Base-by-base conservation (phyloP, 768 basidiomycete genomes). In the Boletus coccyginus region DNA sequence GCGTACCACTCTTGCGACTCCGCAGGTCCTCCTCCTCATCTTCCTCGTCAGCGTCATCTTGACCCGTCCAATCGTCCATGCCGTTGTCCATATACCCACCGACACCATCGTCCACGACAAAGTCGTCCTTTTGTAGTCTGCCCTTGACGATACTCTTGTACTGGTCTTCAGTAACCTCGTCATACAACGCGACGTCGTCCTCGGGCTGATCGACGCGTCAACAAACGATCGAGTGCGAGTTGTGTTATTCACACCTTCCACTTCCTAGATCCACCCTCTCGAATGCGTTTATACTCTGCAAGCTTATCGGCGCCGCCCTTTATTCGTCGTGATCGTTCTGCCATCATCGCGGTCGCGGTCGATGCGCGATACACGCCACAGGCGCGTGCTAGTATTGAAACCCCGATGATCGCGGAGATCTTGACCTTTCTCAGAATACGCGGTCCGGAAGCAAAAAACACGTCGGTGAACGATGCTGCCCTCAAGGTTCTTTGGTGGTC, bases 41-140 rank as follows among this genome's bases (percentile, higher is more conserved):
- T 50, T 84, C 85, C 10, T 75, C 76, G 14, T 86, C 81, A 8
- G 80, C 78, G 46, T 81, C 77, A 31, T 80, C 77, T 10, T 76
- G 81, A 29, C 79, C 81, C 33, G 81, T 83, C 88, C 92, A 98
- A 66, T 96, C 94, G 56, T 98, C 97, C 86, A 94, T 87, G 6
- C 97, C 97, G 67, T 97, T 92, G 75, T 99, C 97, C 70, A 88
- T 86, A 65, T 99, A 98, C 7, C 93, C 97, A 14, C 78, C 81
- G 0, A 88, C 82, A 29, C 94, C 94, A 74, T 98, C 97, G 66
- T 98, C 97, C 38, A 90, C 87, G 19, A 98, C 92, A 59, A 99
- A 99, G 70, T 99, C 97, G 61, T 98, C 94, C 62, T 78, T 77
- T 56, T 90, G 86, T 8, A 97, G 78, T 17, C 97, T 80, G 1